Base-by-base conservation (phyloP, 495 filamentous ascomycete genomes). In the Pseudevernia furfuracea region DNA sequence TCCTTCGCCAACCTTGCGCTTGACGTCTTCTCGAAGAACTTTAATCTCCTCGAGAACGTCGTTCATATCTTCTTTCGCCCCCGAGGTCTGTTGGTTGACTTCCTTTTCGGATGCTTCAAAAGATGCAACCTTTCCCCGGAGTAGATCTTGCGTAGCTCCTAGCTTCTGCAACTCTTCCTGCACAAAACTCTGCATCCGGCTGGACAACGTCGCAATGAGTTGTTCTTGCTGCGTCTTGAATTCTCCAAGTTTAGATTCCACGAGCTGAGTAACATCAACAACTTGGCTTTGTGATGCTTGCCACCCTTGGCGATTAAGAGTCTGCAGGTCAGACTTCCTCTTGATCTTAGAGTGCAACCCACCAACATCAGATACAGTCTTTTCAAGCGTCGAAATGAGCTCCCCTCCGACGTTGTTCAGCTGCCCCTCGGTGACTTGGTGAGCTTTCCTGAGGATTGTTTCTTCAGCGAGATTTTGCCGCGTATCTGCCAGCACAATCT, bases 41-140 rank as follows among this genome's bases (percentile, higher is more conserved):
- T 94, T 92, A 72, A 97, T 96, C 70, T 95, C 94, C 68, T 94
- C 92, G 5, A 98, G 82, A 30, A 96, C 87, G 36, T 82, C 77
- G 68, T 97, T 92, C 90, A 96, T 95, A 63, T 94, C 88, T 60
- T 92, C 85, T 69, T 89, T 90, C 4, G 90, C 87, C 58, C 81
- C 76, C 34, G 82, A 77, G 23, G 85, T 89, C 68, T 93, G 87
- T 21, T 79, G 77, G 38, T 86, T 81, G 15, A 94, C 82, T 65
- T 88, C 82, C 28, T 78, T 71, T 73, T 89, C 86, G 19, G 85
- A 87, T 38, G 78, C 75, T 36, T 86, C 79, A 64, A 96, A 90
- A 1, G 80, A 78, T 19, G 78, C 76, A 17, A 85, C 77, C 71
- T 89, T 89, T 34, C 81, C 79, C 61, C 88, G 77, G 0, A 98